Conservation (phyloP, 306 rosid genomes). For the Quercus aquifolioides region DNA sequence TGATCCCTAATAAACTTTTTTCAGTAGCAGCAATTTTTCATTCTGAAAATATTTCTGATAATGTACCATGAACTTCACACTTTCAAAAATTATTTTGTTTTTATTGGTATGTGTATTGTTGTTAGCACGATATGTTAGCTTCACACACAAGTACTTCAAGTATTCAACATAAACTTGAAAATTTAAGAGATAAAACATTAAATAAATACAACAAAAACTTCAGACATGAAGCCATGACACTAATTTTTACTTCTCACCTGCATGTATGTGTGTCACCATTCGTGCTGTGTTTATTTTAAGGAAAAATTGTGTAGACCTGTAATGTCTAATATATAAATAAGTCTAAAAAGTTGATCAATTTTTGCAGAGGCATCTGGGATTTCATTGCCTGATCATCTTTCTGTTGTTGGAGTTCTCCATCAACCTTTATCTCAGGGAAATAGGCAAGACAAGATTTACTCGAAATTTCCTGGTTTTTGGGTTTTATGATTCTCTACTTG, state of each 20-base stretch:
- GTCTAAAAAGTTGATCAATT: conserved; percentile 19
- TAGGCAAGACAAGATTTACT: conserved; percentile 52
- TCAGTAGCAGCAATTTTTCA: not conserved
- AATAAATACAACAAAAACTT: not conserved
- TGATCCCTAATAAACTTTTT: not conserved
- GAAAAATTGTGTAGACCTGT: conserved; percentile 10
- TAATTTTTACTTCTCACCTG: not conserved
- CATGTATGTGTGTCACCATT: not conserved
- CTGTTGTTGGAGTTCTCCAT: conserved; percentile 77
- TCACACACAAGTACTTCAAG: not conserved
- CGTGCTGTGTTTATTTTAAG: not conserved
- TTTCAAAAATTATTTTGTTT: not conserved
- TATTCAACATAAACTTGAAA: not conserved
- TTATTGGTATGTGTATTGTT: not conserved
- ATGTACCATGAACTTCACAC: not conserved
- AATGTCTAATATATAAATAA: conserved; percentile 7
- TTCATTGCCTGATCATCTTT: conserved; percentile 60
- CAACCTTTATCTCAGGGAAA: conserved; percentile 75
- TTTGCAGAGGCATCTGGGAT: conserved; percentile 73
- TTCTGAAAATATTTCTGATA: not conserved
- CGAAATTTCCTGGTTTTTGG: conserved; percentile 23
- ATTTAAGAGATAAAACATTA: not conserved
- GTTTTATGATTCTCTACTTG: conserved; percentile 19
- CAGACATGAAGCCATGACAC: not conserved
- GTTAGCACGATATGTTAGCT: not conserved